Base-by-base conservation (phyloP, 2,329 filamentous ascomycete species). In the Stagonosporopsis cucurbitacearum region DNA sequence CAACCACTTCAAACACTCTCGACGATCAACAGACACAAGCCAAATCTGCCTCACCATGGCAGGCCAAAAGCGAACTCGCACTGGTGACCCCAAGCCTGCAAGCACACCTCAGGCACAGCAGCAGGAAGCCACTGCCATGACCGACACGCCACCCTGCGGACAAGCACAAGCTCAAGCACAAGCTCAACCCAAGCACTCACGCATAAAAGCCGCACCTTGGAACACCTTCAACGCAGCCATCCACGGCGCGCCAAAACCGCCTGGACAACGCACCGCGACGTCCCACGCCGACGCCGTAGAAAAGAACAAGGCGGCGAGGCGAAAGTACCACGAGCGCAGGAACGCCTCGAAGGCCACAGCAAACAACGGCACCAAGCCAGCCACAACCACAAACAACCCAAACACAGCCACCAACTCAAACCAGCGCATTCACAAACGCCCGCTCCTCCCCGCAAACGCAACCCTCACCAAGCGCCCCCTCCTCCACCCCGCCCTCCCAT, bases 391-490 rank as follows among this genome's bases (percentile, higher is more conserved):
- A 25, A 19, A 35, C 28, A 1, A 7, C n/a, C 3, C 28, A 9
- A n/a, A 15, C 3, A 26, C 7, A 2, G 5, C 28, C n/a, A 22
- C 39, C 17, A 45, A n/a, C 2, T 23, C 42, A 11, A 30, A 11
- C 5, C 12, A 13, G n/a, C 3, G 12, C 20, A 17, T 17, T 1
- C 19, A 56, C 53, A 52, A 58, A 58, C 56, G 22, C 19, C 30
- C 36, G 4, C 36, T 11, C 9, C 42, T 37, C 12, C 17, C 55
- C 81, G 81, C 82, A 60, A 77, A 79, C 36, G 20, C 52, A 13
- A 77, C 73, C 54, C 72, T 86, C 46, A 68, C 78, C 60, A 85
- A 84, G 69, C 81, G 85, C 0, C 84, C 85, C 0, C 81, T 88
- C 62, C 79, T 81, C n/a, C 85, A 81, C 69, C 77, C 84, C 3